Base-by-base conservation (phyloP, 2,329 filamentous ascomycete genomes). In the Cladobotryum mycophilum region DNA sequence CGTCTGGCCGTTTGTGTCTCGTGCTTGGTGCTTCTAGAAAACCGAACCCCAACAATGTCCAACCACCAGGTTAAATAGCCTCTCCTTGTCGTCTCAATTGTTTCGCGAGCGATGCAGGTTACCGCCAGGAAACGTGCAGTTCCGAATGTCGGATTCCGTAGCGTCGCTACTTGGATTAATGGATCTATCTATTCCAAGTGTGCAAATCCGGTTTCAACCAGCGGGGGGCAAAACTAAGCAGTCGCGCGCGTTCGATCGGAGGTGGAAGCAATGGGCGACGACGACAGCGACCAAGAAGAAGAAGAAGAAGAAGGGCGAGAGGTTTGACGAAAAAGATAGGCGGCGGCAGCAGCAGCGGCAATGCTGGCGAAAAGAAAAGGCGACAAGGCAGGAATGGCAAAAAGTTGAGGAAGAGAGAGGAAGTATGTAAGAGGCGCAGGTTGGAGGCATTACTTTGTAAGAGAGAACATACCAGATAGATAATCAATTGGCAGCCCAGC, bases 41-140 rank as follows among this genome's bases (percentile, higher is more conserved):
- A 46, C 14, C 37, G 38, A 35, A 46, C 41, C 46, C 49, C 46
- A 20, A 41, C 14, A 38, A 34, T 8, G 42, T 38, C 35, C 37
- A 40, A 45, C 49, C 33, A 37, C 45, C 46, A 25, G 33, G 25
- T 40, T 17, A 13, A 35, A 3, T 30, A 41, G 40, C 44, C 22
- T 38, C 41, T 18, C 41, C 41, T 12, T 20, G 34, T 41, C 18
- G 22, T 35, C 6, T 22, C 42, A 46, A 46, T 18, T 13, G 41
- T 41, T 44, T 37, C 35, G 48, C 34, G 48, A 53, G 48, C 34
- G 48, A 53, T 51, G 51, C 48, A 47, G 20, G 47, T 45, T 17
- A 48, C 51, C 51, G 51, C 38, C 20, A 41, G 51, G 48, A 51
- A 47, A 47, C 38, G 51, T 51, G 51, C 48, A 53, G 48, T 45